Conservation (phyloP, 139 green algal species). For the Chlamydomonas schloesseri region DNA sequence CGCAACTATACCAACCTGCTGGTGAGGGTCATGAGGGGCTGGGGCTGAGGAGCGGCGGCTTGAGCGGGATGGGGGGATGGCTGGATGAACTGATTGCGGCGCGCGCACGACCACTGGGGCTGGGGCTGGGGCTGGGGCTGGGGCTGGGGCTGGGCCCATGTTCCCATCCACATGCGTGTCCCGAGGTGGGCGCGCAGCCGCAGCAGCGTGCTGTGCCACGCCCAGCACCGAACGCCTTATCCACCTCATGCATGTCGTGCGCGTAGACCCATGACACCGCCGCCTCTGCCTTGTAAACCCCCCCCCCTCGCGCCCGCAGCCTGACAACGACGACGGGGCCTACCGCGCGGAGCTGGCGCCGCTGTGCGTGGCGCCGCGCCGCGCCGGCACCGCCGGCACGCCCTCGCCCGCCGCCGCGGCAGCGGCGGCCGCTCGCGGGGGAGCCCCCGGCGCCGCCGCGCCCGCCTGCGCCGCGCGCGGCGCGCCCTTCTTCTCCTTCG, state of each 20-base stretch:
- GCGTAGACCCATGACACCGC: no score
- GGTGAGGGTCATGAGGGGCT: neutral
- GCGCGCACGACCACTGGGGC: no score
- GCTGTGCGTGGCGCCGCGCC: conserved; percentile 19
- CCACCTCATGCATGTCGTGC: no score
- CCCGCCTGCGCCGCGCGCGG: neutral
- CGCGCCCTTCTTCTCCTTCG: conserved; percentile 69
- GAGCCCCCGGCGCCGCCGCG: neutral
- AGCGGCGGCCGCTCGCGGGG: neutral
- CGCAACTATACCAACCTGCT: conserved; percentile 92
- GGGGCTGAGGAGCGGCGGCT: neutral
- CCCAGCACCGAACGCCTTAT: no score
- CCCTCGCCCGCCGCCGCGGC: neutral
- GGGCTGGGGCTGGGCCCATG: no score
- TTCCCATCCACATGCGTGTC: no score
- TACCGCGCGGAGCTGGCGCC: conserved; percentile 42
- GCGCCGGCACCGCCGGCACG: conserved; percentile 1
- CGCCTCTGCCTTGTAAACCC: no score
- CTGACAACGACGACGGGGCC: conserved; percentile 20
- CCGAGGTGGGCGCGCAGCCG: no score
- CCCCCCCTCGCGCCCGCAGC: neutral
- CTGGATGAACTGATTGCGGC: no score
- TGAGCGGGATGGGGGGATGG: no score
- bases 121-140: neutral
- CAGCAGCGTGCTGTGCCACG: no score